A percentile compares a stretch with the other conserved stretches of the same genome.
Evolutionary conservation across 352 stramenopile species (phyloP).

Genomic region (Pythium monospermum): DNA sequence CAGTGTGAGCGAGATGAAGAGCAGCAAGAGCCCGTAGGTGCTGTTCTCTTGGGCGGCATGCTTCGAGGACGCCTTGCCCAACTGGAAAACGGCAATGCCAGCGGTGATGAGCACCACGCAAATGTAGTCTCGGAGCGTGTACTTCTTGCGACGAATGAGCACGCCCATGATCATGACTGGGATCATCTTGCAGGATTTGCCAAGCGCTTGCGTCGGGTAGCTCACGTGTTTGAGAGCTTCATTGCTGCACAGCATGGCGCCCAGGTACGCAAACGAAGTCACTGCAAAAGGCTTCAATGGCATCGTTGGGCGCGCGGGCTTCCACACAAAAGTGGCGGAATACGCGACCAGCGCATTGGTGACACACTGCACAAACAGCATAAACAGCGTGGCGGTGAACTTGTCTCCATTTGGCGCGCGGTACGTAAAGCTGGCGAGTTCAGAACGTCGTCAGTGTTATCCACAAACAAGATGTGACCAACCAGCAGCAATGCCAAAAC

Average conservation of each 20-base stretch:
- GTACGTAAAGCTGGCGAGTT: slow-evolving; percentile 74
- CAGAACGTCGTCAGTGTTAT: slow-evolving; percentile 2
- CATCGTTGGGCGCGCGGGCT: slow-evolving; percentile 58
- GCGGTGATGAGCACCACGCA: slow-evolving; percentile 88
- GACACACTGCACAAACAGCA: slow-evolving; percentile 91
- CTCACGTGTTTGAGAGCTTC: slow-evolving; percentile 93
- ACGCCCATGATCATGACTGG: slow-evolving; percentile 95
- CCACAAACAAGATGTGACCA: background rate
- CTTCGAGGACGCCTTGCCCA: slow-evolving; percentile 78
- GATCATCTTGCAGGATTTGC: slow-evolving; percentile 99
- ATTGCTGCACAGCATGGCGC: slow-evolving; percentile 90
- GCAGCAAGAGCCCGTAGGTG: slow-evolving; percentile 81
- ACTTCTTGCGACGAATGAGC: slow-evolving; percentile 89
- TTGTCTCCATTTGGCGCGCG: slow-evolving; percentile 72
- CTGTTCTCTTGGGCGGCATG: slow-evolving; percentile 84
- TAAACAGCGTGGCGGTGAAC: slow-evolving; percentile 90
- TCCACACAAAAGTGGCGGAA: slow-evolving; percentile 79
- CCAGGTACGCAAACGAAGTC: slow-evolving; percentile 86
- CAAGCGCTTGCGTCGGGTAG: slow-evolving; percentile 97
- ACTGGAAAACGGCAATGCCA: slow-evolving; percentile 88
- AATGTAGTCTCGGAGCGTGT: slow-evolving; percentile 85
- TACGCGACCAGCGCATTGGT: slow-evolving; percentile 88
- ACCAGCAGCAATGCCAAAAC: background rate
- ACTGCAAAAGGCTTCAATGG: slow-evolving; percentile 81
- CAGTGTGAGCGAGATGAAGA: slow-evolving; percentile 92